These are phyloP conservation scores for Oryza australiensis DNA, from an alignment of 176 grass and related monocot species.

Conservation along the genomic window DNA sequence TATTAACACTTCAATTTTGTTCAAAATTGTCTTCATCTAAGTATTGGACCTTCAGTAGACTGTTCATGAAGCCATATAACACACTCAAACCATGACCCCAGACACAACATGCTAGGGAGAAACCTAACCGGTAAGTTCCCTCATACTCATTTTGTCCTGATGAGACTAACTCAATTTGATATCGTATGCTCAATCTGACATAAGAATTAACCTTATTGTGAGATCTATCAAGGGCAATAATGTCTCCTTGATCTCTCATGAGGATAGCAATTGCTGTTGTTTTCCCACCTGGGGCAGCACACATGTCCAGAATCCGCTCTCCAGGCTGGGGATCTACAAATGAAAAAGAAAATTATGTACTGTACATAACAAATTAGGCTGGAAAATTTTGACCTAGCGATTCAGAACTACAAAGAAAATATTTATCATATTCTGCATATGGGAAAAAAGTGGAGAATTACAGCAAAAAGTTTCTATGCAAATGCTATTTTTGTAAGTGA, in stretches of 20 bases:
- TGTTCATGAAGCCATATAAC: conserved; percentile 23
- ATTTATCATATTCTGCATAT: neutral
- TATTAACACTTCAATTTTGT: conserved; percentile 1
- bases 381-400: neutral
- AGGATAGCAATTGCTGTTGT: conserved; percentile 96
- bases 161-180: neutral
- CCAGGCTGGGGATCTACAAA: conserved; percentile 85
- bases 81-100: conserved; percentile 17
- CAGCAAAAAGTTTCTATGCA: neutral
- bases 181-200: conserved; percentile 26
- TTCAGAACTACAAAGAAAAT: neutral
- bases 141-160: neutral
- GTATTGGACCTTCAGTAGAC: neutral
- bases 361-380: conserved; percentile 10
- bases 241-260: conserved; percentile 81
- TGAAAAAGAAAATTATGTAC: neutral
- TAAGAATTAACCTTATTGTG: conserved; percentile 83
- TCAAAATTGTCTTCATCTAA: neutral
- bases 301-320: conserved; percentile 96
- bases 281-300: conserved; percentile 95
- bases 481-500: neutral
- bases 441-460: neutral
- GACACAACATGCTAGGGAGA: neutral
- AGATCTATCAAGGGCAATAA: conserved; percentile 96
- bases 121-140: conserved; percentile 7